phyloP scores from a whole-genome alignment of 345 rosid genomes.

The Eucalyptus dawsonii region DNA sequence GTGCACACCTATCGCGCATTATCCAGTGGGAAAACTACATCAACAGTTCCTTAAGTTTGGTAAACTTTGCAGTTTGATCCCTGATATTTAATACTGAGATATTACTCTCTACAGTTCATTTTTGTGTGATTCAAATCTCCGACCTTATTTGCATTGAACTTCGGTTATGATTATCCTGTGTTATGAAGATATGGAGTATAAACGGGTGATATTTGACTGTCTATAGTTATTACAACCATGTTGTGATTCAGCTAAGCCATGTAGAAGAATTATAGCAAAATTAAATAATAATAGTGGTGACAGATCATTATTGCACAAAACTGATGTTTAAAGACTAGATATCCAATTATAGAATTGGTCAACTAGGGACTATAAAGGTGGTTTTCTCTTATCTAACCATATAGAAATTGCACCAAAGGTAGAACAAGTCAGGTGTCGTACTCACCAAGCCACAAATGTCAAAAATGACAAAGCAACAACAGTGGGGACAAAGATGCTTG shows the following conservation, averaged over 20 bases:
- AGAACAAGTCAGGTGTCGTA: neutral
- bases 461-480: constrained; percentile 67
- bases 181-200: neutral
- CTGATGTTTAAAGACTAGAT: neutral
- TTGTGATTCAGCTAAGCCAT: neutral
- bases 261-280: neutral
- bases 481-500: constrained; percentile 94
- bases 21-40: neutral
- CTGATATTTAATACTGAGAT: neutral
- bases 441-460: constrained; percentile 87
- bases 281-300: neutral
- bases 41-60: neutral
- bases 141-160: neutral
- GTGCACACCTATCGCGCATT: neutral
- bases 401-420: neutral
- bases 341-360: neutral
- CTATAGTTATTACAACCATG: neutral
- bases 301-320: neutral
- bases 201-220: neutral
- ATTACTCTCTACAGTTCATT: neutral
- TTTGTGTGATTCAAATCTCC: neutral
- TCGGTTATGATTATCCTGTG: neutral
- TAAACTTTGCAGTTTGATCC: neutral
- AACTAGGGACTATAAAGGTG: neutral
- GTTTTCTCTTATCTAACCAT: neutral